Evolutionary conservation across 73 alveolate species (phyloP).

Genomic region (Paramecium octaurelia): DNA sequence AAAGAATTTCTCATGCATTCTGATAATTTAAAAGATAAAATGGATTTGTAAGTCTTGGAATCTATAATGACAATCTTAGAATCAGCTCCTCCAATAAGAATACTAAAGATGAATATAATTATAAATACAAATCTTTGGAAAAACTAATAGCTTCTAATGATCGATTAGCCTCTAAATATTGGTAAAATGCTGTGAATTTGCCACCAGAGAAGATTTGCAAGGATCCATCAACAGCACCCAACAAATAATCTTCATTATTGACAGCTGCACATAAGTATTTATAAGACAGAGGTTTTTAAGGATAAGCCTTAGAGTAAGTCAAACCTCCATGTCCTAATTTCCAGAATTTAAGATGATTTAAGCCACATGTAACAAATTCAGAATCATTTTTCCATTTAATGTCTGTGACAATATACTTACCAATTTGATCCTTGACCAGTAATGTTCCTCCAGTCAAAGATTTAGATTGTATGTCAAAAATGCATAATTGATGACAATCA

Average conservation of each 20-base stretch:
- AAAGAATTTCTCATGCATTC: conserved; percentile 24
- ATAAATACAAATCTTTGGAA: not conserved
- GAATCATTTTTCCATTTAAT: conserved; percentile 77
- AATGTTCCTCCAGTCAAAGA: conserved; percentile 40
- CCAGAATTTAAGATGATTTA: conserved; percentile 66
- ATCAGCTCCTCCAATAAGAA: conserved; percentile 94
- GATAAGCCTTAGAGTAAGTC: not conserved
- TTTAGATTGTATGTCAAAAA: conserved; percentile 64
- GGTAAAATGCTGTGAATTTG: not conserved
- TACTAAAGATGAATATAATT: not conserved
- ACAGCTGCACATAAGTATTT: conserved; percentile 3
- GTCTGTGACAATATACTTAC: conserved; percentile 74
- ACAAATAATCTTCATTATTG: conserved; percentile 40
- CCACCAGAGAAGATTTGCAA: conserved; percentile 4
- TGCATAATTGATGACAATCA: conserved; percentile 73
- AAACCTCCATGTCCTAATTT: not conserved
- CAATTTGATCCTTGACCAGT: conserved; percentile 65
- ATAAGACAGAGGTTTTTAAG: not conserved
- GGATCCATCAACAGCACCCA: conserved; percentile 59
- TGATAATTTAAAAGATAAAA: not conserved
- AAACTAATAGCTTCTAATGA: conserved; percentile 8
- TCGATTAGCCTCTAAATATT: not conserved
- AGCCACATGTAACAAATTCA: conserved; percentile 76
- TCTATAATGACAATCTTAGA: conserved; percentile 71
- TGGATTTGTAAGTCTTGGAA: conserved; percentile 56